Percentiles rank a stretch among this genome's conserved stretches.
These are phyloP conservation scores for Mercurialis annua DNA, from an alignment of 345 rosid species.

Conservation along the genomic window DNA sequence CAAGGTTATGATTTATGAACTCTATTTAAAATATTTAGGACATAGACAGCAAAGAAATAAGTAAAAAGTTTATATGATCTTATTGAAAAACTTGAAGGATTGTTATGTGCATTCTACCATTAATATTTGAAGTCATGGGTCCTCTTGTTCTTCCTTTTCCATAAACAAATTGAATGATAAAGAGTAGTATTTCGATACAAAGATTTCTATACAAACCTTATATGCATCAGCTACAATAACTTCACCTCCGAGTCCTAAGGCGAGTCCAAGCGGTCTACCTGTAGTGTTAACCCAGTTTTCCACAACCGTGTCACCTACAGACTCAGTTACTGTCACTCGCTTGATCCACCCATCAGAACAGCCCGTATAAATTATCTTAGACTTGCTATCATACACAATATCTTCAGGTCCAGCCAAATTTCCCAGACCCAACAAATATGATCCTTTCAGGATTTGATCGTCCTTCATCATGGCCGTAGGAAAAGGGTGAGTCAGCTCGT, in stretches of 20 bases:
- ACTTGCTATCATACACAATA: conserved; percentile 38
- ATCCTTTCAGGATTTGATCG: conserved; percentile 35
- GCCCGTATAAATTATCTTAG: conserved; percentile 48
- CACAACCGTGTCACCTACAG: conserved; percentile 35
- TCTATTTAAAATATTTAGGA: too few relatives aligned
- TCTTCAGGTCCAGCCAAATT: conserved; percentile 58
- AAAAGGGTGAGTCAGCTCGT: conserved; percentile 26
- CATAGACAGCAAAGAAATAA: too few relatives aligned
- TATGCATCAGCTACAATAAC: conserved; percentile 66
- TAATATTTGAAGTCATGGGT: too few relatives aligned
- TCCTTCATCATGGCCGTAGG: conserved; percentile 26
- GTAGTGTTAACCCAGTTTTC: conserved; percentile 66
- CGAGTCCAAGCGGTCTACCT: conserved; percentile 83
- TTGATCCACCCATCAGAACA: conserved; percentile 85
- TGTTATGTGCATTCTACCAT: too few relatives aligned
- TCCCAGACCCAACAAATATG: conserved; percentile 47
- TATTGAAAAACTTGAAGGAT: too few relatives aligned
- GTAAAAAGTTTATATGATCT: too few relatives aligned
- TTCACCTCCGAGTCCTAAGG: conserved; percentile 36
- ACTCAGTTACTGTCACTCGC: conserved; percentile 49
- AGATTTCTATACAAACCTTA: conserved; percentile 45
- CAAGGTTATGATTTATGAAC: too few relatives aligned
- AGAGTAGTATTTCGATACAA: too few relatives aligned
- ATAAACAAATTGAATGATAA: too few relatives aligned
- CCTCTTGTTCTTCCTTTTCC: too few relatives aligned